Conservation (phyloP, 2,329 filamentous ascomycete species). For the Exutisphaerella laricina region DNA sequence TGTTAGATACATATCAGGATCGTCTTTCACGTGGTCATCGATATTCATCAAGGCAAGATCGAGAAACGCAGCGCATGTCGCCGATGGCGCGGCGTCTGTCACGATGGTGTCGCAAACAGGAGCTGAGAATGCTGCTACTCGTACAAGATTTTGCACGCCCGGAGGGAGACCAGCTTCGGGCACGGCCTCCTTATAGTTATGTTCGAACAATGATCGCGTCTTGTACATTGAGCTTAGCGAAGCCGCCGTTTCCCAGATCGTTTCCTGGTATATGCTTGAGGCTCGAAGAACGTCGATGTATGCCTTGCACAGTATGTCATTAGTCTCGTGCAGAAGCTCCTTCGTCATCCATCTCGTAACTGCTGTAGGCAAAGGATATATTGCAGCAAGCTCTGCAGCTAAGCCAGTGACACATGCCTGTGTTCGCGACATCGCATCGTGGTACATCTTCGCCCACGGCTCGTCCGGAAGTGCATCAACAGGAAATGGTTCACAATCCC, state of each 20-base stretch:
- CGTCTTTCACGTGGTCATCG: conserved; percentile 22
- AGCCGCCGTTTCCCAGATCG: conserved; percentile 14
- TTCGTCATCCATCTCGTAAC: conserved; percentile 41
- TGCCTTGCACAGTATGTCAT: conserved; percentile 34
- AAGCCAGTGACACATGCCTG: conserved; percentile 41
- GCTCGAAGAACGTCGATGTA: conserved; percentile 29
- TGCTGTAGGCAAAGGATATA: conserved; percentile 35
- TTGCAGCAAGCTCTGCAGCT: conserved; percentile 35
- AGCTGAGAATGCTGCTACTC: conserved; percentile 14
- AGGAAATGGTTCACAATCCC: conserved; percentile 27
- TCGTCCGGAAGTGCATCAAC: conserved; percentile 27
- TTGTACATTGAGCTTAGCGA: conserved; percentile 20
- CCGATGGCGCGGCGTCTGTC: conserved; percentile 11
- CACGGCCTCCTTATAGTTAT: conserved; percentile 10
- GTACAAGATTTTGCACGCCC: conserved; percentile 15
- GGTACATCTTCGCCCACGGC: conserved; percentile 32
- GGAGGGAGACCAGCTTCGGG: conserved; percentile 10
- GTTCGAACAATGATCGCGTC: conserved; percentile 16
- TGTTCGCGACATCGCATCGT: conserved; percentile 31
- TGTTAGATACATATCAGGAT: conserved; percentile 12
- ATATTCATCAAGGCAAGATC: conserved; percentile 27
- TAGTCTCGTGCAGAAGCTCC: conserved; percentile 30
- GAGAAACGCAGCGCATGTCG: conserved; percentile 18
- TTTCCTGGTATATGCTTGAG: conserved; percentile 9
- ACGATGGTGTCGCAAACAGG: conserved; percentile 14